phyloP scores from a whole-genome alignment of 1,284 basidiomycete species.

The Microbotryum lychnidis-dioicae region DNA sequence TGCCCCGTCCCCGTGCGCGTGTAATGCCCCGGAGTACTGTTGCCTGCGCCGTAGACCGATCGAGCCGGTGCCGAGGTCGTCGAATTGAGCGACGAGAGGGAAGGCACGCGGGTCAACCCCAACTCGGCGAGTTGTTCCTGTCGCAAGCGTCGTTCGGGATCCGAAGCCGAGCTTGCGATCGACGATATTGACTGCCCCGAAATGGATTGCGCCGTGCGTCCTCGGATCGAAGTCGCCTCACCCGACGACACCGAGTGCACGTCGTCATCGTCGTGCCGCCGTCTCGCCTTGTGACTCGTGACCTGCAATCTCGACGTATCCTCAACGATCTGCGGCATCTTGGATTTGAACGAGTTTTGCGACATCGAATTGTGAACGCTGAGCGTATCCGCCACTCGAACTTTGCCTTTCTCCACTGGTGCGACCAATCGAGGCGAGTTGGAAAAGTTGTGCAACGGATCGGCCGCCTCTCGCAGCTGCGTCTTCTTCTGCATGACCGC shows the following conservation, averaged over 20 bases:
- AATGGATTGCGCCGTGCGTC: not conserved
- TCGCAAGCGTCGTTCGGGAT: constrained; percentile 17
- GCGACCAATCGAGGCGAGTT: constrained; percentile 12
- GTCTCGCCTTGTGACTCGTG: constrained; percentile 28
- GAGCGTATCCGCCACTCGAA: constrained; percentile 7
- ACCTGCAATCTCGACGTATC: constrained; percentile 27
- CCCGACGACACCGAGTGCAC: constrained; percentile 33
- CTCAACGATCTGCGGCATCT: constrained; percentile 35
- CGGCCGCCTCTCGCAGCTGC: constrained; percentile 56
- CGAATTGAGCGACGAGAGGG: constrained; percentile 13
- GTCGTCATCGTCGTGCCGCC: constrained; percentile 34
- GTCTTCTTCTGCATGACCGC: constrained; percentile 91
- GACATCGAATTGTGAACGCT: not conserved
- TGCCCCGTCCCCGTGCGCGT: constrained; percentile 13
- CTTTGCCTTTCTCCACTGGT: constrained; percentile 31
- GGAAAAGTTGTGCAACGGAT: constrained; percentile 35
- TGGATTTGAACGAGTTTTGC: constrained; percentile 5
- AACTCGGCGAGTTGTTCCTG: constrained; percentile 5
- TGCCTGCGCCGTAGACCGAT: not conserved
- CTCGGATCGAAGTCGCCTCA: constrained; percentile 24
- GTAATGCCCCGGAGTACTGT: constrained; percentile 15
- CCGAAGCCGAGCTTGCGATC: constrained; percentile 28
- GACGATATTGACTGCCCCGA: constrained; percentile 20
- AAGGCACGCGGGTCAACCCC: constrained; percentile 1
- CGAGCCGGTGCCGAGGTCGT: not conserved